Evolutionary conservation across 2,329 filamentous ascomycete species (phyloP), one percentile per base, ranked within the genome.

Genomic region (Colletotrichum sp.): DNA sequence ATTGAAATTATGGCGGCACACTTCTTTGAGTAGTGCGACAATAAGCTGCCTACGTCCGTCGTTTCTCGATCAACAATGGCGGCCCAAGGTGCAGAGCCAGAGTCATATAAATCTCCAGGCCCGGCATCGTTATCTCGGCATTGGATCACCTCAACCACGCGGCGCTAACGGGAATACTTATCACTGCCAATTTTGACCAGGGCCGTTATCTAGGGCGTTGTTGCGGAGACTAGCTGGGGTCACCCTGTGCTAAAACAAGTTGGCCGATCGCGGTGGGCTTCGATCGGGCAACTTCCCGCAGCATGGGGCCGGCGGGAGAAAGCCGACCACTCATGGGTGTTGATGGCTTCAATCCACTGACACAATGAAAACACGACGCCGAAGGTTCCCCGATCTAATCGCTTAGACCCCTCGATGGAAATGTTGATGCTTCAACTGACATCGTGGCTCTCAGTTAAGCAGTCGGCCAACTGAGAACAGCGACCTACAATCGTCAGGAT

Each of bases 121-220:
- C 26, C 32, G 59, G 34, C 59, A 61, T 61, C 43, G 59, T 74
- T 74, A 70, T 74, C 71, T 74, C 34, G 66, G 43, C 24, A 21
- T 18, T 24, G 21, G 14, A n/a, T 57, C 39, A 21, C 59, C 16
- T 48, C 52, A 32, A 28, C 32, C 57, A 26, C 32, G 39, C 32
- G 36, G 55, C 71, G 59, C 32, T 74, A 66, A 67, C 34, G 30
- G 7, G 28, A 32, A 39, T 67, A 72, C 68, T 39, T 72, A 67
- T 74, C 68, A 71, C 28, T 26, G 52, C 72, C 61, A 43, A 16
- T 48, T 28, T 18, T 18, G 10, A 39, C 32, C 1, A 7, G 32
- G n/a, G n/a, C 14, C 34, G 52, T 68, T 72, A 68, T 63, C 71
- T 61, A 34, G 43, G 26, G n/a, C 28, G 30, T 16, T 4, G 36